phyloP scores from a whole-genome alignment of 2,329 filamentous ascomycete genomes.

The Ophiocordyceps camponoti-leonardi region DNA sequence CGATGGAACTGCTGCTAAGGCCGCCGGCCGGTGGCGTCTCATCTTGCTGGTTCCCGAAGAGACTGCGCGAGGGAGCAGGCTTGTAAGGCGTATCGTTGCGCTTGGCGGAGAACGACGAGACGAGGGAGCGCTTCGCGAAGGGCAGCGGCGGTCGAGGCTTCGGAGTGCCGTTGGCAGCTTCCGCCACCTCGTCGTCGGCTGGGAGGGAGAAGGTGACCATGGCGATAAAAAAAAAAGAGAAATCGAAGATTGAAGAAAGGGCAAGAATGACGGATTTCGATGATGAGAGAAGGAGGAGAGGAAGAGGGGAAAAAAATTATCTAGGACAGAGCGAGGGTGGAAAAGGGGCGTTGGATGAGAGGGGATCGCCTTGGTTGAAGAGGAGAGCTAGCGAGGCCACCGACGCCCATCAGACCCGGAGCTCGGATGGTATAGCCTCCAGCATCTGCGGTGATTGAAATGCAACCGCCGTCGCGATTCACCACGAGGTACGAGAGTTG shows the following conservation, averaged over 20 bases:
- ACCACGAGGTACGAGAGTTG: no score
- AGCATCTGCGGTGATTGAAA: neutral
- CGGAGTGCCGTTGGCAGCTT: constrained; percentile 17
- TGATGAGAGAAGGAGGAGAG: no score
- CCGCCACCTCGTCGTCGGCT: constrained; percentile 15
- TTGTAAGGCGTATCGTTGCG: constrained; percentile 21
- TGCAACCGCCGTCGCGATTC: no score
- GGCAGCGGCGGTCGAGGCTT: constrained; percentile 21
- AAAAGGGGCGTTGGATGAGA: neutral
- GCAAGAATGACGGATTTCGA: neutral
- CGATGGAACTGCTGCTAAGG: constrained; percentile 17
- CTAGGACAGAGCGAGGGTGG: neutral
- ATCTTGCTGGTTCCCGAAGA: constrained; percentile 15
- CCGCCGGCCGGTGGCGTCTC: constrained; percentile 15
- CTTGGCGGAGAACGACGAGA: constrained; percentile 18
- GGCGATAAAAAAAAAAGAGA: neutral
- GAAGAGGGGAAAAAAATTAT: neutral
- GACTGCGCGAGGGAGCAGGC: constrained; percentile 18
- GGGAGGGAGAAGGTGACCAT: constrained; percentile 24
- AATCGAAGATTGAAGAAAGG: neutral
- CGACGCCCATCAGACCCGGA: neutral
- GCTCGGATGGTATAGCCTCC: neutral
- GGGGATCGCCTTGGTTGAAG: neutral
- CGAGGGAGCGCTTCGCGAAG: constrained; percentile 24
- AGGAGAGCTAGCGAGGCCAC: neutral